Percentiles rank a stretch among this genome's conserved stretches.
Conservation (phyloP, 176 grass and related monocot genomes). For the Lolium rigidum region DNA sequence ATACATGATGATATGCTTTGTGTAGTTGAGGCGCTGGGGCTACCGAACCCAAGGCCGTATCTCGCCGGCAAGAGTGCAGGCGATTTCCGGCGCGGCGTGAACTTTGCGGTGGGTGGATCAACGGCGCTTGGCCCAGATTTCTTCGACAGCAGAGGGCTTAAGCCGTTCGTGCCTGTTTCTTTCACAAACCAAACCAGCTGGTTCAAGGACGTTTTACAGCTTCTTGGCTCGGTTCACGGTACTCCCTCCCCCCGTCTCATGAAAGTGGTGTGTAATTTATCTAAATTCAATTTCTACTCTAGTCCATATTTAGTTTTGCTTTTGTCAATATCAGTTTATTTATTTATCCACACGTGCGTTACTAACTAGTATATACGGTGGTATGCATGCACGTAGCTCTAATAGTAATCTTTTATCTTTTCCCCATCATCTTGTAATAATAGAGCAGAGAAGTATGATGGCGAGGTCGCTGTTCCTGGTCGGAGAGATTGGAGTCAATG, state of each 20-base stretch:
- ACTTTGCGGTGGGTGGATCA: conserved; percentile 66
- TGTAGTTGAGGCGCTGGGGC: conserved; percentile 48
- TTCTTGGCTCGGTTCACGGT: conserved; percentile 34
- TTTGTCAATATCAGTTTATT: not conserved
- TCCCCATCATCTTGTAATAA: not conserved
- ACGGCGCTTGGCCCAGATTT: conserved; percentile 54
- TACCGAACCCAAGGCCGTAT: conserved; percentile 52
- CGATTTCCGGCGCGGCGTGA: conserved; percentile 53
- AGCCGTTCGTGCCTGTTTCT: conserved; percentile 46
- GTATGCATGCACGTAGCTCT: too few species aligned
- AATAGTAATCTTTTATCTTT: not conserved
- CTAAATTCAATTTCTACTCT: not conserved
- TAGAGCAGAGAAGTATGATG: not conserved
- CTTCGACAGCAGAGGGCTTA: conserved; percentile 47
- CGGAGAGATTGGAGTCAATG: conserved; percentile 70
- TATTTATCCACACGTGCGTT: not conserved
- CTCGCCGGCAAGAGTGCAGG: conserved; percentile 47
- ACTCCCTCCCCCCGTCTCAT: not conserved
- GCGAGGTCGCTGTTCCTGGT: conserved; percentile 38
- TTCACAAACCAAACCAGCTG: conserved; percentile 48
- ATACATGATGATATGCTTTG: not conserved
- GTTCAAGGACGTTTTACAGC: conserved; percentile 45
- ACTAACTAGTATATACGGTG: too few species aligned
- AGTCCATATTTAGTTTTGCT: not conserved
- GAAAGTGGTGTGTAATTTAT: too few species aligned